Evolutionary conservation across 1,139 yeast genomes (phyloP).

Genomic region (Geotrichum aggregatum): DNA sequence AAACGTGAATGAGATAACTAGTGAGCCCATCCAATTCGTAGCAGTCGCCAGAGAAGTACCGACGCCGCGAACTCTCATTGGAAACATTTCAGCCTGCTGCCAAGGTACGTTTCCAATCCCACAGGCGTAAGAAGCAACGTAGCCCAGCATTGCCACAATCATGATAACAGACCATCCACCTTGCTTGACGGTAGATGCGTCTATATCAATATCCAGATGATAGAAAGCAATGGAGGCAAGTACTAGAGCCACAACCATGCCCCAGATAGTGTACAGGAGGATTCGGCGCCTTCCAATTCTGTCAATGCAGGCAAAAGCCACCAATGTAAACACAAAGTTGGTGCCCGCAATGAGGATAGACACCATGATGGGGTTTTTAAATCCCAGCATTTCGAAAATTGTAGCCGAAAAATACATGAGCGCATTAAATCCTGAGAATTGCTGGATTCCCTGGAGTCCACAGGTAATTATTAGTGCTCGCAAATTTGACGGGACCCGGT

Average conservation of each 20-base stretch:
- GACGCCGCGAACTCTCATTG: constrained; percentile 86
- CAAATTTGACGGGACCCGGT: constrained; percentile 43
- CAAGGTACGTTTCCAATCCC: constrained; percentile 98
- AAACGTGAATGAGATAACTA: constrained; percentile 85
- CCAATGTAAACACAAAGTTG: constrained; percentile 60
- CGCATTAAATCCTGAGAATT: constrained; percentile 70
- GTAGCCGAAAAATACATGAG: constrained; percentile 72
- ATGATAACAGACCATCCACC: constrained; percentile 84
- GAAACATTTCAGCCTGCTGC: constrained; percentile 94
- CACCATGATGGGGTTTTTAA: constrained; percentile 57
- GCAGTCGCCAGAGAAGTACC: constrained; percentile 93
- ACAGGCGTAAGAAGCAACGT: constrained; percentile 83
- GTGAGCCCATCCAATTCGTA: constrained; percentile 92
- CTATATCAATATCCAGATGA: constrained; percentile 51
- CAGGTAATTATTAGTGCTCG: constrained; percentile 65
- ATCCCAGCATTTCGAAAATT: constrained; percentile 57
- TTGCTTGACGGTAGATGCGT: constrained; percentile 49
- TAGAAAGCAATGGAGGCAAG: constrained; percentile 45
- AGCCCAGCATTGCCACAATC: constrained; percentile 77
- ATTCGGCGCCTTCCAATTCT: constrained; percentile 59
- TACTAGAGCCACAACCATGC: constrained; percentile 42
- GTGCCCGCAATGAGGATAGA: constrained; percentile 63
- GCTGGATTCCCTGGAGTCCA: constrained; percentile 69
- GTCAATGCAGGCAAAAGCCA: constrained; percentile 58
- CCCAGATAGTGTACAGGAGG: constrained; percentile 49